Evolutionary conservation across 352 stramenopile species (phyloP).

Genomic region (Thraustochytrium sp.): DNA sequence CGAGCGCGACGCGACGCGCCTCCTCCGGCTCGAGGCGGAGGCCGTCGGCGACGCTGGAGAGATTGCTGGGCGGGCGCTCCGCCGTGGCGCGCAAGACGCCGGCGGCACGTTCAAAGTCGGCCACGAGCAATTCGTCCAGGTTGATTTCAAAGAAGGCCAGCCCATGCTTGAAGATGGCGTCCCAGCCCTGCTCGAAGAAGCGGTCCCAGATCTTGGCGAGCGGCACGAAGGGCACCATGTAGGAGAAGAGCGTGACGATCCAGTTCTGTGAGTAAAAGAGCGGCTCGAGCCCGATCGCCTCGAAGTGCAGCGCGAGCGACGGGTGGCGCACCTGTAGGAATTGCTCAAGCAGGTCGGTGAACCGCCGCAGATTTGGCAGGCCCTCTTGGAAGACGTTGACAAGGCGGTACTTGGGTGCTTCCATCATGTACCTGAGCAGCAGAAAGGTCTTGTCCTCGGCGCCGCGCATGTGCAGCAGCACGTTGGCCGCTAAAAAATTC

Average conservation of each 20-base stretch:
- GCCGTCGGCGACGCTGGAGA: background rate
- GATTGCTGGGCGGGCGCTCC: background rate
- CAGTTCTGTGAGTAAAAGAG: conserved; percentile 40
- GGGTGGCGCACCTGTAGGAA: background rate
- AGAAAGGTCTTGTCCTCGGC: conserved; percentile 12
- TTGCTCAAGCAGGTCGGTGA: background rate
- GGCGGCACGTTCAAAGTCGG: conserved; percentile 15
- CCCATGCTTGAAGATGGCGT: conserved; percentile 20
- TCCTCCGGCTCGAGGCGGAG: background rate
- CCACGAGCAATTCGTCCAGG: background rate
- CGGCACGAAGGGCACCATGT: conserved; percentile 29
- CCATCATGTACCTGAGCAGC: conserved; percentile 25
- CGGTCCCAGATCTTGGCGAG: conserved; percentile 33
- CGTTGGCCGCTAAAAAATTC: conserved; percentile 36
- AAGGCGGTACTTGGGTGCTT: conserved; percentile 1
- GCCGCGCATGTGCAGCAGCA: conserved; percentile 21
- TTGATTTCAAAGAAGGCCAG: conserved; percentile 29
- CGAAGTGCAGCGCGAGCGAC: background rate
- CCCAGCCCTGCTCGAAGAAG: conserved; percentile 27
- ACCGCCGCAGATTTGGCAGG: conserved; percentile 13
- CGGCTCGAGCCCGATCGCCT: conserved; percentile 19
- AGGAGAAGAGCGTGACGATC: conserved; percentile 30
- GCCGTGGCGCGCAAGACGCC: background rate
- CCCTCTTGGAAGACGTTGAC: conserved; percentile 24
- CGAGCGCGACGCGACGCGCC: background rate